Percentiles rank a stretch among this genome's conserved stretches.
Evolutionary conservation across 1,284 basidiomycete genomes (phyloP).

Genomic region (Ustilago nuda): DNA sequence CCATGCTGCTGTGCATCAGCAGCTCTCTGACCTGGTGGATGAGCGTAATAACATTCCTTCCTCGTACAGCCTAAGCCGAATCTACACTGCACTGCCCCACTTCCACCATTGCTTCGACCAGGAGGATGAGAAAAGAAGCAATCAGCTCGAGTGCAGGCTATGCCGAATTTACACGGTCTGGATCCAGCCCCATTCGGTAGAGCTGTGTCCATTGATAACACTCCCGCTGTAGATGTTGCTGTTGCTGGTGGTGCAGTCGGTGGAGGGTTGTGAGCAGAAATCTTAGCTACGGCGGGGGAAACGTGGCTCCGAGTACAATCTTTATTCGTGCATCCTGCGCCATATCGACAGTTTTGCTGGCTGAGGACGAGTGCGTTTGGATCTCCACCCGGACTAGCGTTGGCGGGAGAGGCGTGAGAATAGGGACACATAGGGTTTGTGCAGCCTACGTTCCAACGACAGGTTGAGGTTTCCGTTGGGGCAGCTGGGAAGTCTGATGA

Average conservation of each 20-base stretch:
- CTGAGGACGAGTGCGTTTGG: slow-evolving; percentile 61
- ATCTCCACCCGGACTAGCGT: slow-evolving; percentile 48
- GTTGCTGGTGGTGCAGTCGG: background rate
- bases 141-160: slow-evolving; percentile 47
- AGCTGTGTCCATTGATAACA: slow-evolving; percentile 26
- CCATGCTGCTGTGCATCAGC: background rate
- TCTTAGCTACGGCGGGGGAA: slow-evolving; percentile 49
- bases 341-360: slow-evolving; percentile 56
- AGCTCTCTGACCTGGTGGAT: slow-evolving; percentile 23
- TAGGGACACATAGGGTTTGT: slow-evolving; percentile 65
- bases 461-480: slow-evolving; percentile 55
- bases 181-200: slow-evolving; percentile 17
- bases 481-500: slow-evolving; percentile 49
- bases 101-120: background rate
- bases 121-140: slow-evolving; percentile 58
- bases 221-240: slow-evolving; percentile 2
- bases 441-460: slow-evolving; percentile 60
- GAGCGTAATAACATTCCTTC: slow-evolving; percentile 37
- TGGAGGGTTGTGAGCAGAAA: slow-evolving; percentile 3
- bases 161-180: slow-evolving; percentile 51
- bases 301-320: slow-evolving; percentile 65
- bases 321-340: slow-evolving; percentile 53
- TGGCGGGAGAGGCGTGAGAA: slow-evolving; percentile 62
- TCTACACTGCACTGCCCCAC: slow-evolving; percentile 15
- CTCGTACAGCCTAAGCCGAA: slow-evolving; percentile 50